phyloP scores from a whole-genome alignment of 768 basidiomycete species.

The Neoboletus magnificus region DNA sequence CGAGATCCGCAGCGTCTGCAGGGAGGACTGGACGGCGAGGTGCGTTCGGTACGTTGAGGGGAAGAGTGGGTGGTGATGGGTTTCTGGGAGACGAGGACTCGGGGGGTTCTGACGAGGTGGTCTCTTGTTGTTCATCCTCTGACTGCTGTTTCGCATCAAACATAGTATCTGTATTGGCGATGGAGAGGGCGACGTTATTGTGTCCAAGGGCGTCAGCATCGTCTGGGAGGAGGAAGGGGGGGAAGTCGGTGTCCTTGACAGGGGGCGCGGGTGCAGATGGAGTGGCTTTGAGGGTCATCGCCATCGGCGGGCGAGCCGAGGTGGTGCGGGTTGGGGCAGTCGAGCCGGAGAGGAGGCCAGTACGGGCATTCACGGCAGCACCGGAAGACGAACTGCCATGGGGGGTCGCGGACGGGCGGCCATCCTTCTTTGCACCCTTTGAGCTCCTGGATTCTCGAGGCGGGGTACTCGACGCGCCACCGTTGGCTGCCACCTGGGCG shows the following conservation, averaged over 20 bases:
- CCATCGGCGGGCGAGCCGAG: conserved; percentile 56
- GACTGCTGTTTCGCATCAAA: not conserved
- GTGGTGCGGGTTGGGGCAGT: conserved; percentile 63
- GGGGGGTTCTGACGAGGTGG: conserved; percentile 1
- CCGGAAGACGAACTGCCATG: conserved; percentile 10
- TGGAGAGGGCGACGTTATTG: not conserved
- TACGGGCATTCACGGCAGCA: conserved; percentile 10
- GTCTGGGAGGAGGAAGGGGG: conserved; percentile 64
- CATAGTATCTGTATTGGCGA: not conserved
- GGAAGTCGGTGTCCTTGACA: conserved; percentile 71
- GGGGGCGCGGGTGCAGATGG: conserved; percentile 80
- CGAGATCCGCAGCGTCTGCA: conserved; percentile 54
- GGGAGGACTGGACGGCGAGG: conserved; percentile 45
- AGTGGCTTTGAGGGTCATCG: conserved; percentile 66
- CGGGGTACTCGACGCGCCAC: conserved; percentile 34
- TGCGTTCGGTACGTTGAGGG: conserved; percentile 46
- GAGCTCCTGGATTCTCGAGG: conserved; percentile 31
- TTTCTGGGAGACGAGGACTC: conserved; percentile 25
- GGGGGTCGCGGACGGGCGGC: conserved; percentile 21
- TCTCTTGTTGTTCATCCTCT: conserved; percentile 13
- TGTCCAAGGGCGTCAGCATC: conserved; percentile 37
- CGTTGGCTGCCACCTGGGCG: conserved; percentile 63
- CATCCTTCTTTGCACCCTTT: conserved; percentile 39
- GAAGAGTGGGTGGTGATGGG: conserved; percentile 48
- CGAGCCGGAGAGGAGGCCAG: conserved; percentile 46